Conservation (phyloP, 2,329 filamentous ascomycete genomes). For the Aspergillus vadensis region DNA sequence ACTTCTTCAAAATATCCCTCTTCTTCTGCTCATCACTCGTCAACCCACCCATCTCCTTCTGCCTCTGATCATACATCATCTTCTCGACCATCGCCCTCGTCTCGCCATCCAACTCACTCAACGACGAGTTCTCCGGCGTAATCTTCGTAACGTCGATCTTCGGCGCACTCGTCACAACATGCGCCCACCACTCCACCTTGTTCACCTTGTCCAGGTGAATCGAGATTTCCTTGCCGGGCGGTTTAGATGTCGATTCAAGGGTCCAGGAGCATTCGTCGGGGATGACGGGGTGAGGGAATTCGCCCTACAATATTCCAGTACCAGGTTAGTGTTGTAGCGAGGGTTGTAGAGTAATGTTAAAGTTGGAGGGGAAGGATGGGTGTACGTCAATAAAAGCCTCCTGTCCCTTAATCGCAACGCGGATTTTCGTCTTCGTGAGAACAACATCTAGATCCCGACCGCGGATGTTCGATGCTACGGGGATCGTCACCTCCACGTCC, state of each 20-base stretch:
- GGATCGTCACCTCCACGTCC: conserved; percentile 78
- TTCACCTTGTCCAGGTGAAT: conserved; percentile 94
- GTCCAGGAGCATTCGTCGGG: conserved; percentile 96
- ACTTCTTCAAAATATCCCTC: conserved; percentile 87
- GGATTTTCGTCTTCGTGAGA: conserved; percentile 75
- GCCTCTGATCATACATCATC: conserved; percentile 99
- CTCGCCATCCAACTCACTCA: conserved; percentile 91
- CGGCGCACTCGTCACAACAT: conserved; percentile 82
- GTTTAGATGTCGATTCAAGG: conserved; percentile 64
- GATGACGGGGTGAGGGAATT: conserved; percentile 75
- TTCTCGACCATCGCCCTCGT: conserved; percentile 98
- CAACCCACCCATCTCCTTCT: conserved; percentile 89
- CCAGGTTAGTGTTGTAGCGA: not conserved
- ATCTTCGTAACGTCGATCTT: conserved; percentile 96
- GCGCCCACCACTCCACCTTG: conserved; percentile 98
- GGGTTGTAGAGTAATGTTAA: not conserved
- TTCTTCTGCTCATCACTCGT: conserved; percentile 96
- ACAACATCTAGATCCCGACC: conserved; percentile 80
- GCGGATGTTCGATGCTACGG: conserved; percentile 80
- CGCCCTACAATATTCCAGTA: conserved; percentile 60
- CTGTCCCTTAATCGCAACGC: conserved; percentile 85
- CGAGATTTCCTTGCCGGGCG: conserved; percentile 69
- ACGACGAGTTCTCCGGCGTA: conserved; percentile 84
- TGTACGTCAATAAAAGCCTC: conserved; percentile 75
- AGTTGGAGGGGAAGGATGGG: no score